A percentile compares a stretch with the other conserved stretches of the same genome.
Evolutionary conservation across 1,139 yeast genomes (phyloP).

Genomic region (Hyphopichia pseudoburtonii): DNA sequence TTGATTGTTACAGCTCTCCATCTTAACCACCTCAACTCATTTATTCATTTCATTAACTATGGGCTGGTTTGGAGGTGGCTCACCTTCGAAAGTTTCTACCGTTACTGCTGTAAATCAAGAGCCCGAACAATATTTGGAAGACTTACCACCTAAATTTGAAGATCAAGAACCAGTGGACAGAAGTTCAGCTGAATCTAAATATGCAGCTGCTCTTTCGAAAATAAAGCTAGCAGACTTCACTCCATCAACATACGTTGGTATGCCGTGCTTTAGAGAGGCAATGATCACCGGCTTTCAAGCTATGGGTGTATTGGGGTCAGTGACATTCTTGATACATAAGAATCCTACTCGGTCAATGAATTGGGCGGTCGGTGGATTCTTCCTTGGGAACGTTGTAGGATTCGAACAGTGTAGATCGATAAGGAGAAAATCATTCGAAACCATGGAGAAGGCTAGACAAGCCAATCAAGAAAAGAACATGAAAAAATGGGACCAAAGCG

Average conservation of each 20-base stretch:
- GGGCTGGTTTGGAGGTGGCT: conserved; percentile 34
- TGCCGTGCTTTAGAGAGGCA: conserved; percentile 91
- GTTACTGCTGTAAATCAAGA: conserved; percentile 21
- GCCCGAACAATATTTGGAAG: conserved; percentile 25
- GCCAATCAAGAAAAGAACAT: conserved; percentile 40
- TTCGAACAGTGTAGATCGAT: conserved; percentile 91
- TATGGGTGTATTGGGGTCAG: conserved; percentile 76
- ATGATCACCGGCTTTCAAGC: conserved; percentile 84
- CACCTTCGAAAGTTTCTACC: conserved; percentile 27
- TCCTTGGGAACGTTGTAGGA: conserved; percentile 77
- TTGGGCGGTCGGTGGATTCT: conserved; percentile 83
- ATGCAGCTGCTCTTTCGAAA: conserved; percentile 31
- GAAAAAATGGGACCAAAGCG: conserved; percentile 25
- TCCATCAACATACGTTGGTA: conserved; percentile 51
- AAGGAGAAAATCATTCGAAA: conserved; percentile 60
- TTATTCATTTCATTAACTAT: conserved; percentile 11
- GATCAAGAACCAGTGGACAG: conserved; percentile 26
- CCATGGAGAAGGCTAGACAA: conserved; percentile 62
- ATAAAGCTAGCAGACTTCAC: conserved; percentile 54
- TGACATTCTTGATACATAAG: conserved; percentile 68
- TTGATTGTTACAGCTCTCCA: neutral
- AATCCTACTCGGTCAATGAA: conserved; percentile 62
- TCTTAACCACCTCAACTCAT: neutral
- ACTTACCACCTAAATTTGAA: conserved; percentile 49
- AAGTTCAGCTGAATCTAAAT: conserved; percentile 16